Base-by-base conservation (phyloP, 1,284 basidiomycete genomes). In the Rhizoctonia solani region DNA sequence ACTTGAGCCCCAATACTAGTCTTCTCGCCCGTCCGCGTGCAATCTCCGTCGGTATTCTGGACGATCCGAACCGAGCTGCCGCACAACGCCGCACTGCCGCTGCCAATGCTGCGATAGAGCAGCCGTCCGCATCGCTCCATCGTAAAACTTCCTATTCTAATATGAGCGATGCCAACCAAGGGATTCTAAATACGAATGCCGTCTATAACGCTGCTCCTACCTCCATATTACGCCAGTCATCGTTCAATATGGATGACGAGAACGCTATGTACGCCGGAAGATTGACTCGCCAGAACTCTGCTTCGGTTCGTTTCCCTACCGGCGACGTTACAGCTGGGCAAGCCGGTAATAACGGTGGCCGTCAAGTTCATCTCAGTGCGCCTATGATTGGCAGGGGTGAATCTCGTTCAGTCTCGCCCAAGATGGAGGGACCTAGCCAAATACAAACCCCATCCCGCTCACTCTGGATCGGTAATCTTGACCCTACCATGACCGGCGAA, bases 391-490 rank as follows among this genome's bases (percentile, higher is more conserved):
- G 32, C 29, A 65, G 65, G 56, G 66, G 44, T 63, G 72, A 61
- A 14, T 69, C 63, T 23, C 84, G 90, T 52, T 86, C 89, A 21
- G 79, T 89, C 53, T 92, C 90, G 8, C 90, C 90, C 32, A 92
- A 92, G 76, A 81, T 87, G 37, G 90, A 92, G 76, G 81, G 78
- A 5, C 83, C 85, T 3, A 71, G 70, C 32, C 90, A 92, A 75
- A 83, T 88, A 56, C 93, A 97, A 78, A 90, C 93, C 50, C 96
- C 97, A 23, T 96, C 94, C 13, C 87, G 96, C 59, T 95, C 93
- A 47, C 82, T 99, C 47, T 99, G 96, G 95, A 96, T 99, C 74
- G 96, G 96, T 53, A 97, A 98, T 76, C 83, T 99, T 52, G 94
- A 98, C 76, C 90, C 90, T 69, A 89, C 89, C 56, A 92, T 95